Evolutionary conservation across 768 basidiomycete genomes (phyloP).

Genomic region (Leccinum sublutescens): DNA sequence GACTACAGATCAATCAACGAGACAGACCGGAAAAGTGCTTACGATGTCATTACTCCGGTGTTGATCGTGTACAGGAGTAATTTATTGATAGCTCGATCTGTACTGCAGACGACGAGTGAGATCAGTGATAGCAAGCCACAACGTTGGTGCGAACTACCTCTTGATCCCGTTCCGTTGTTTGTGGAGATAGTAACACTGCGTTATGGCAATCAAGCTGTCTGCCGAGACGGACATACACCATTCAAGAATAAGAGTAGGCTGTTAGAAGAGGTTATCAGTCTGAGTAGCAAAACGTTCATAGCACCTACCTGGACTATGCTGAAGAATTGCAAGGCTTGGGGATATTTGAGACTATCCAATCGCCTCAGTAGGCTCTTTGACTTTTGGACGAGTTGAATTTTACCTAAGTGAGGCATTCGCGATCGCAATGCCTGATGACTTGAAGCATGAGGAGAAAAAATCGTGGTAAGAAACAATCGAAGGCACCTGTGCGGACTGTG

Average conservation of each 20-base stretch:
- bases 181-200: not conserved
- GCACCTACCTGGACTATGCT: not conserved
- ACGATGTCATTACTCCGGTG: not conserved
- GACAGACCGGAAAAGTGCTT: not conserved
- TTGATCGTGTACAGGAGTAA: slow-evolving; percentile 19
- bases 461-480: not conserved
- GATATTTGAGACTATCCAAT: not conserved
- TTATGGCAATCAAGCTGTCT: not conserved
- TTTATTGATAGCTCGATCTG: slow-evolving; percentile 15
- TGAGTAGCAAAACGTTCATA: not conserved
- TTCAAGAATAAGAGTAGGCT: not conserved
- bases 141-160: not conserved
- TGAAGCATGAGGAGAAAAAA: not conserved
- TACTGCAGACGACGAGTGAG: slow-evolving; percentile 4
- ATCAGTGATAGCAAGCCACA: not conserved
- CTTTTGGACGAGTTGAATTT: not conserved
- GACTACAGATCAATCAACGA: not conserved
- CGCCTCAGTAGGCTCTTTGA: not conserved
- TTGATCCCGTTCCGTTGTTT: not conserved
- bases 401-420: not conserved
- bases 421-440: not conserved
- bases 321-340: not conserved
- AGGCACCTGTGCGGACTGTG: slow-evolving; percentile 11
- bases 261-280: not conserved
- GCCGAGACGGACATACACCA: not conserved